phyloP scores from a whole-genome alignment of 495 filamentous ascomycete genomes.

The Podospora appendiculata region DNA sequence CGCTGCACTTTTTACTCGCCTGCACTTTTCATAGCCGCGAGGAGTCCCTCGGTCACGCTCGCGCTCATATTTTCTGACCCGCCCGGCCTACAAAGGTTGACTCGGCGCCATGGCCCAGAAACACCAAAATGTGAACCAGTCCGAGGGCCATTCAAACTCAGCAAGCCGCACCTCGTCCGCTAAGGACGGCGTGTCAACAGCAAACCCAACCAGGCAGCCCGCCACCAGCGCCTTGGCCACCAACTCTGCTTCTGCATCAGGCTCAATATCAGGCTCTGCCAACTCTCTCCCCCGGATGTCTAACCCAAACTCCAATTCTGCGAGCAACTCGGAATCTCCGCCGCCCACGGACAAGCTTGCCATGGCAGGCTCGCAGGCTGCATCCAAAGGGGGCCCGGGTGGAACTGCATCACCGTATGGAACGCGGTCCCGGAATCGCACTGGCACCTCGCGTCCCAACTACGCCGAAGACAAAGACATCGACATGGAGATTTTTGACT shows the following conservation, averaged over 20 bases:
- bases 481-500: slow-evolving; percentile 67
- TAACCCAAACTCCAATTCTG: slow-evolving; percentile 14
- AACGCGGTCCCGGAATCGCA: slow-evolving; percentile 88
- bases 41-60: not conserved
- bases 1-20: slow-evolving; percentile 1
- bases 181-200: slow-evolving; percentile 19
- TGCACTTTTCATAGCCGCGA: slow-evolving; percentile 2
- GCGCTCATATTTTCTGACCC: slow-evolving; percentile 3
- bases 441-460: slow-evolving; percentile 72
- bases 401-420: slow-evolving; percentile 69
- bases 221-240: slow-evolving; percentile 3
- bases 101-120: slow-evolving; percentile 24
- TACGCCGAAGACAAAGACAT: slow-evolving; percentile 95
- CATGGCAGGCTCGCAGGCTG: slow-evolving; percentile 26
- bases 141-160: slow-evolving; percentile 21
- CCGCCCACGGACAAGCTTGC: slow-evolving; percentile 36
- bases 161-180: slow-evolving; percentile 16
- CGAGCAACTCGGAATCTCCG: slow-evolving; percentile 13
- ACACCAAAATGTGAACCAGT: slow-evolving; percentile 19
- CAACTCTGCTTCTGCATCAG: slow-evolving; percentile 5
- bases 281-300: slow-evolving; percentile 21
- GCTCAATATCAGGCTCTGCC: slow-evolving; percentile 13
- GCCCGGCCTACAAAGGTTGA: not conserved
- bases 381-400: slow-evolving; percentile 28
- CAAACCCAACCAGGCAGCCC: slow-evolving; percentile 16